Evolutionary conservation across 116 monocot species (phyloP).

Genomic region (Cymodocea nodosa): DNA sequence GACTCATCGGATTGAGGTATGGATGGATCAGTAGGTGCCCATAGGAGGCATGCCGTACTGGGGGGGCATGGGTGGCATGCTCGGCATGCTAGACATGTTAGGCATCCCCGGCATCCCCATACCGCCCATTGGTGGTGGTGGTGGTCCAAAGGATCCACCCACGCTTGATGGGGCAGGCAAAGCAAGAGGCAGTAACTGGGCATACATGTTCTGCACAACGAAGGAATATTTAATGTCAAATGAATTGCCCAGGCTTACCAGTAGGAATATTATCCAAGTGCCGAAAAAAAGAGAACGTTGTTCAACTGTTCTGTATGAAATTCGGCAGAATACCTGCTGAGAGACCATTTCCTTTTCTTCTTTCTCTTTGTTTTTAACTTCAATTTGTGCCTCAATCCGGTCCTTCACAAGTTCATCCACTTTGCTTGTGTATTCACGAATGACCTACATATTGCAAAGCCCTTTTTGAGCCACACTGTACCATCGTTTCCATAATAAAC

Average conservation of each 20-base stretch:
- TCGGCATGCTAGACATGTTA: conserved; percentile 8
- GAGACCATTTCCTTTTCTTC: conserved; percentile 96
- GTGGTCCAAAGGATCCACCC: conserved; percentile 34
- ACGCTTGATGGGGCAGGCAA: conserved; percentile 93
- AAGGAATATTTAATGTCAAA: not conserved
- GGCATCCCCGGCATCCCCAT: conserved; percentile 36
- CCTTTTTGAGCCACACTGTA: not conserved
- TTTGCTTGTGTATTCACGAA: conserved; percentile 94
- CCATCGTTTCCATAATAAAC: too few species aligned
- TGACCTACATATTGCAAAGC: conserved; percentile 37
- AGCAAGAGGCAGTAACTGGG: conserved; percentile 93
- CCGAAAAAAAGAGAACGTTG: too few species aligned
- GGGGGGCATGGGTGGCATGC: conserved; percentile 18
- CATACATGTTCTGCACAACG: conserved; percentile 93
- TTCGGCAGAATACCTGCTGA: conserved; percentile 59
- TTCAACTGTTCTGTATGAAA: too few species aligned
- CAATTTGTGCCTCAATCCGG: conserved; percentile 69
- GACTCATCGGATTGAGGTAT: not conserved
- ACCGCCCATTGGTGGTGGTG: conserved; percentile 57
- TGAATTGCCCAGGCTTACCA: not conserved
- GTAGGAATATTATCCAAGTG: not conserved
- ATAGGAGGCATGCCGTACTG: conserved; percentile 71
- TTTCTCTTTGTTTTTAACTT: conserved; percentile 81
- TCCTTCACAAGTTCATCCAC: conserved; percentile 93
- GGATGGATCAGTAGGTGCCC: conserved; percentile 59